Percentiles rank a stretch among this genome's conserved stretches.
phyloP scores from a whole-genome alignment of 2,329 filamentous ascomycete genomes.

The Chaetothyriales sp. region DNA sequence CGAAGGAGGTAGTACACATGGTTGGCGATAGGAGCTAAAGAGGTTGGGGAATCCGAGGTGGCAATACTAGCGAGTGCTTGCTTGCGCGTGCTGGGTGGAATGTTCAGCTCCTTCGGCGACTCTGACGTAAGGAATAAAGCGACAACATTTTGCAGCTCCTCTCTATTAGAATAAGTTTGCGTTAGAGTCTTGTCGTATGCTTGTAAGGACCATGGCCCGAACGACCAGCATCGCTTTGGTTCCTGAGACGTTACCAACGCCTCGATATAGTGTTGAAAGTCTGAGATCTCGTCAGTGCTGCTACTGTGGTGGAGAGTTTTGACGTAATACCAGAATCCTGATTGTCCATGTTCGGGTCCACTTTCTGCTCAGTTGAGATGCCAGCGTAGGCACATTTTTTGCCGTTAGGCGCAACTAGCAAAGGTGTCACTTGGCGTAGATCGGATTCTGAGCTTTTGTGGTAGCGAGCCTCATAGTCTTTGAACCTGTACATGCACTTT shows the following conservation, averaged over 20 bases:
- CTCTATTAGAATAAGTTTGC: conserved; percentile 1
- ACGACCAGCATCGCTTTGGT: conserved; percentile 2
- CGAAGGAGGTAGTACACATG: conserved; percentile 12
- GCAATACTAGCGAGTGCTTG: conserved; percentile 4
- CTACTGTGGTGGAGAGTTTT: background rate
- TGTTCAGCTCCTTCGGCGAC: conserved; percentile 8
- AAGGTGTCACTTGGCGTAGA: conserved; percentile 1
- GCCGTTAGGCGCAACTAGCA: conserved; percentile 1
- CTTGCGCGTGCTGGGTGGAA: conserved; percentile 6
- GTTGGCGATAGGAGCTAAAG: conserved; percentile 6
- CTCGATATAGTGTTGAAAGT: conserved; percentile 5
- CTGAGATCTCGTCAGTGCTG: conserved; percentile 1
- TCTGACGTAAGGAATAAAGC: conserved; percentile 4
- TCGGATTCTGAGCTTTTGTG: background rate
- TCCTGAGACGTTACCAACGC: conserved; percentile 2
- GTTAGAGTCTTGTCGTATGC: background rate
- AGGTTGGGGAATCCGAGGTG: conserved; percentile 2
- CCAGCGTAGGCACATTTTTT: conserved; percentile 3
- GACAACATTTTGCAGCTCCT: conserved; percentile 5
- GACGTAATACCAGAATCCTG: conserved; percentile 2
- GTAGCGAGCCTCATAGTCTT: conserved; percentile 10
- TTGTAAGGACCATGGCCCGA: conserved; percentile 2
- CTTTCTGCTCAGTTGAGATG: background rate
- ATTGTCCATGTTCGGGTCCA: background rate
- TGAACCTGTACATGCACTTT: conserved; percentile 4